Conservation (phyloP, 441 rosid genomes). For the Pelargonium exstipulatum region DNA sequence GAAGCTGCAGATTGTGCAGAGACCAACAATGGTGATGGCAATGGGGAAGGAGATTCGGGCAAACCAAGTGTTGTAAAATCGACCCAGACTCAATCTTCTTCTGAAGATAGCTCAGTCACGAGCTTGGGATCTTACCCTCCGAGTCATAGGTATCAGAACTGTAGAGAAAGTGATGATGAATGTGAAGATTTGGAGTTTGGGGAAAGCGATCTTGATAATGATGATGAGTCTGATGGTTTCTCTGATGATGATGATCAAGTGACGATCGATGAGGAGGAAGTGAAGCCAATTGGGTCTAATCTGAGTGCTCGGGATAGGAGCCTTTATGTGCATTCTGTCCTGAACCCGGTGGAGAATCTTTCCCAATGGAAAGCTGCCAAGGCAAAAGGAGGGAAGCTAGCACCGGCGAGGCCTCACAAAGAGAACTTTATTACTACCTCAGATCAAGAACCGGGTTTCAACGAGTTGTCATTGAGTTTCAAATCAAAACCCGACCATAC, state of each 20-base stretch:
- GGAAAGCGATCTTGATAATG: slow-evolving; percentile 52
- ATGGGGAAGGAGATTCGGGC: slow-evolving; percentile 19
- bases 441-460: slow-evolving; percentile 16
- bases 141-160: slow-evolving; percentile 72
- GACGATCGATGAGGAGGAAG: slow-evolving; percentile 28
- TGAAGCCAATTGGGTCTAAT: slow-evolving; percentile 19
- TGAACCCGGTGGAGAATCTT: slow-evolving; percentile 23
- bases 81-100: slow-evolving; percentile 31
- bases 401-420: slow-evolving; percentile 6
- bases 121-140: slow-evolving; percentile 54
- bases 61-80: slow-evolving; percentile 20
- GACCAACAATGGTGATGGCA: slow-evolving; percentile 18
- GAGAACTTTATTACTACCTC: slow-evolving; percentile 8
- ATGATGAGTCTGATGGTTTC: slow-evolving; percentile 28
- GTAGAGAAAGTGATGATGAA: slow-evolving; percentile 82
- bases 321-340: slow-evolving; percentile 14
- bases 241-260: slow-evolving; percentile 22
- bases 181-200: slow-evolving; percentile 44
- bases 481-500: slow-evolving; percentile 23
- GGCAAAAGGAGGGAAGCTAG: slow-evolving; percentile 11
- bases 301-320: slow-evolving; percentile 15
- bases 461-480: slow-evolving; percentile 13
- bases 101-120: slow-evolving; percentile 41
- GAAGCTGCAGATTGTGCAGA: slow-evolving; percentile 29
- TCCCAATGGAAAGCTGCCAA: slow-evolving; percentile 24